Percentiles rank a stretch among this genome's conserved stretches.
phyloP scores from a whole-genome alignment of 2,329 filamentous ascomycete species.

The Arthrobotrys iridis region DNA sequence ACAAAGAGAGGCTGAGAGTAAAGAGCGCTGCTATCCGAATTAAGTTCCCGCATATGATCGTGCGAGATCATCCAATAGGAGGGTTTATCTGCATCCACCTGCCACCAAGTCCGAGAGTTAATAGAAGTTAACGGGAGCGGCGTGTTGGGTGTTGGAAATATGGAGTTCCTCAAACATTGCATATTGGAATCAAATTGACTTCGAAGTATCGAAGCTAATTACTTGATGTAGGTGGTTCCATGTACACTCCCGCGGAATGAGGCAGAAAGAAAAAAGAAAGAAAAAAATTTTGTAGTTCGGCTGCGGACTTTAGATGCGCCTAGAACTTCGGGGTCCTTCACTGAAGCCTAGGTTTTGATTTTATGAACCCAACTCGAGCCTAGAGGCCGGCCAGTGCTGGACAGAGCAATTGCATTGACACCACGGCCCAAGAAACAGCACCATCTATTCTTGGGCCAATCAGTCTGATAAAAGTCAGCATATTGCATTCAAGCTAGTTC shows the following conservation, averaged over 20 bases:
- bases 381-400: too few species aligned
- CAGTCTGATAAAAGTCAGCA: too few species aligned
- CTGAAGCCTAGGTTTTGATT: too few species aligned
- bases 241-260: background rate
- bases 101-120: too few species aligned
- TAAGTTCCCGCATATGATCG: background rate
- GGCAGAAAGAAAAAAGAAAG: too few species aligned
- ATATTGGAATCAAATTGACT: background rate
- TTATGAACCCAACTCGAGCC: too few species aligned
- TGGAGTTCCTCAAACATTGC: background rate
- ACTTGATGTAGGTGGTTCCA: too few species aligned
- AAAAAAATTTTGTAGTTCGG: too few species aligned
- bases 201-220: background rate
- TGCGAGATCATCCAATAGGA: background rate
- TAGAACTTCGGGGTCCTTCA: too few species aligned
- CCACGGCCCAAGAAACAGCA: too few species aligned
- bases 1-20: background rate
- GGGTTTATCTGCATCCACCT: background rate
- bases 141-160: conserved; percentile 17
- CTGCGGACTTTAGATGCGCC: too few species aligned
- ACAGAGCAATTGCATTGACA: background rate
- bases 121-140: background rate
- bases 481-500: background rate
- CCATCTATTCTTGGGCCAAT: too few species aligned
- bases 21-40: background rate